phyloP scores from a whole-genome alignment of 169 alveolate genomes.

The Cryptosporidium viatorum region DNA sequence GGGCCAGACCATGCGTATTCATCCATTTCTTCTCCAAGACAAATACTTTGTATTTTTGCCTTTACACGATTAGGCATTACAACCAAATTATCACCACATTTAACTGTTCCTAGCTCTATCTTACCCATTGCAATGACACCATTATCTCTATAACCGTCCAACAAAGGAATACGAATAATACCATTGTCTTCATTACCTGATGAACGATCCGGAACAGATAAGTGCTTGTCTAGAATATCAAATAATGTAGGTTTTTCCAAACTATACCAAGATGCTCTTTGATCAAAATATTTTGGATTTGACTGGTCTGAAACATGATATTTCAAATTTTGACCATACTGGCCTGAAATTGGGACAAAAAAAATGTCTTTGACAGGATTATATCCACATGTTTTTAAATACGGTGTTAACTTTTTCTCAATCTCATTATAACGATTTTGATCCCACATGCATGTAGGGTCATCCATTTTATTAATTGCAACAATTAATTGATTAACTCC shows the following conservation, averaged over 20 bases:
- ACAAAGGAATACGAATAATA: conserved; percentile 89
- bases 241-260: conserved; percentile 86
- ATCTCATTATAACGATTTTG: conserved; percentile 90
- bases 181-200: conserved; percentile 81
- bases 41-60: conserved; percentile 86
- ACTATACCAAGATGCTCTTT: conserved; percentile 84
- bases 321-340: conserved; percentile 94
- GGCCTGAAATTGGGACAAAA: conserved; percentile 97
- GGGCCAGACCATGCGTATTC: conserved; percentile 90
- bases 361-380: conserved; percentile 89
- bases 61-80: conserved; percentile 90
- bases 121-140: conserved; percentile 93
- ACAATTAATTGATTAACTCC: conserved; percentile 96
- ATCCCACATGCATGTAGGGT: conserved; percentile 95
- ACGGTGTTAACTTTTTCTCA: conserved; percentile 88
- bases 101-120: conserved; percentile 88
- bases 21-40: conserved; percentile 86
- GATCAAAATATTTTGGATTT: conserved; percentile 55
- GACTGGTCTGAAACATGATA: conserved; percentile 83
- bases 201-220: conserved; percentile 64
- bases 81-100: conserved; percentile 84
- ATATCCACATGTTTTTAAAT: conserved; percentile 91
- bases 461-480: conserved; percentile 99
- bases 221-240: conserved; percentile 82
- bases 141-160: conserved; percentile 92